Conservation (phyloP, 257 asterid species). For the Forsythia suspensa region DNA sequence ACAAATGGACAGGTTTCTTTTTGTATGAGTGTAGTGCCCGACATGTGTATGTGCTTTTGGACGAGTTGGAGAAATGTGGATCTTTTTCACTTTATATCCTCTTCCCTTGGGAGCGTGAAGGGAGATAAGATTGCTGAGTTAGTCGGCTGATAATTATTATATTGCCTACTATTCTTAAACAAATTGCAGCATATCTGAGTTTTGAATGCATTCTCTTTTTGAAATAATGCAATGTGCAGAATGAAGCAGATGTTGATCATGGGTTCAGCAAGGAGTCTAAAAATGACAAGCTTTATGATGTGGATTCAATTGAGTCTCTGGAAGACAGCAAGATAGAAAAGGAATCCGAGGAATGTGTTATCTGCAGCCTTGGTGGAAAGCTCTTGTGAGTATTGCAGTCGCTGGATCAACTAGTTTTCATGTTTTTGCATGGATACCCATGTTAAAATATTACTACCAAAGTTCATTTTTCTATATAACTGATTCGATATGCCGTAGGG, state of each 20-base stretch:
- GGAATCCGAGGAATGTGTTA: constrained; percentile 14
- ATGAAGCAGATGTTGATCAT: background rate
- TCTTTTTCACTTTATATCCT: background rate
- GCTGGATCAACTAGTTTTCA: background rate
- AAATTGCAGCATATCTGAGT: background rate
- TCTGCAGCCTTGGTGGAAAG: constrained; percentile 24
- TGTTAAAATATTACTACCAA: too few relatives aligned
- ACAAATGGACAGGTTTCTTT: too few relatives aligned
- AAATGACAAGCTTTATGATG: constrained; percentile 9
- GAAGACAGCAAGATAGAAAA: constrained; percentile 14
- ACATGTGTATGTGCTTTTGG: too few relatives aligned
- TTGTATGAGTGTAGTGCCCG: background rate
- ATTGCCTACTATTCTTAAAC: background rate
- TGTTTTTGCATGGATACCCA: background rate
- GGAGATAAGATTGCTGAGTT: background rate
- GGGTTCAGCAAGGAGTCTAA: background rate
- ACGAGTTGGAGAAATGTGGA: background rate
- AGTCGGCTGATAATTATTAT: background rate
- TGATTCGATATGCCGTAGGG: too few relatives aligned
- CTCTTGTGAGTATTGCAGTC: constrained; percentile 28
- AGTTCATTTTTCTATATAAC: too few relatives aligned
- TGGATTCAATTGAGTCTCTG: background rate
- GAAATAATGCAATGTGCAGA: constrained; percentile 2
- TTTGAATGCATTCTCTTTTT: too few relatives aligned
- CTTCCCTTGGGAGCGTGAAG: background rate